Base-by-base conservation (phyloP, 2,329 filamentous ascomycete genomes). In the Cercospora zeae-maydis region DNA sequence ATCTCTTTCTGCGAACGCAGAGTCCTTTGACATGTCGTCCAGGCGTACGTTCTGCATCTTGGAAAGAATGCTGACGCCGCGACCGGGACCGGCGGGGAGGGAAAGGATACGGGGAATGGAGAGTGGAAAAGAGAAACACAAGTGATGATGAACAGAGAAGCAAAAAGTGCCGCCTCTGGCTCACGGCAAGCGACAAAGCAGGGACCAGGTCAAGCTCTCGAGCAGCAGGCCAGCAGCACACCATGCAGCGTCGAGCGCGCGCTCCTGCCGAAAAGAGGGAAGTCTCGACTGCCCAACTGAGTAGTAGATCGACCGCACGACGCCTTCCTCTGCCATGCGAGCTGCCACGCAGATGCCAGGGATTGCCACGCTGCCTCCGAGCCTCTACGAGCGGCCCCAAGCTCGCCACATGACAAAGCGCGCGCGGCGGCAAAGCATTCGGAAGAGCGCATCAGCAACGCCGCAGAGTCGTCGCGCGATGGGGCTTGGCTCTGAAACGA, bases 1-100 rank as follows among this genome's bases (percentile, higher is more conserved):
- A 60, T 63, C 63, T 47, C 61, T 63, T 47, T 59, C 31, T 19
- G 59, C 58, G 24, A 66, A 57, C 16, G 53, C 59, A 24, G 64
- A 45, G 53, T 61, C 53, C 51, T 67, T 65, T 19, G 59, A 53
- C 56, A 57, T 62, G 24, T 63, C 45, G 4, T 67, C 63, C 45
- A 62, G n/a, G 47, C 33, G 61, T 52, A 59, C 61, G 36, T 60
- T 51, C 57, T 67, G 58, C 66, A 67, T 67, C 42, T 56, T 65
- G 56, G 52, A 34, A 16, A n/a, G 53, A 58, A 37, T 16, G 57
- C 45, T 52, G 21, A n/a, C 42, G 21, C 31, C 30, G 31, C 57
- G 39, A 51, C 19, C 45, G 57, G 57, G 30, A 51, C 21, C 27
- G 39, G 54, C 30, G 13, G 31, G 33, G 19, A 55, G 24, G 24